A percentile compares a stretch with the other conserved stretches of the same genome.
phyloP scores from a whole-genome alignment of 139 green algal species.

The Limnomonas spitsbergensis region DNA sequence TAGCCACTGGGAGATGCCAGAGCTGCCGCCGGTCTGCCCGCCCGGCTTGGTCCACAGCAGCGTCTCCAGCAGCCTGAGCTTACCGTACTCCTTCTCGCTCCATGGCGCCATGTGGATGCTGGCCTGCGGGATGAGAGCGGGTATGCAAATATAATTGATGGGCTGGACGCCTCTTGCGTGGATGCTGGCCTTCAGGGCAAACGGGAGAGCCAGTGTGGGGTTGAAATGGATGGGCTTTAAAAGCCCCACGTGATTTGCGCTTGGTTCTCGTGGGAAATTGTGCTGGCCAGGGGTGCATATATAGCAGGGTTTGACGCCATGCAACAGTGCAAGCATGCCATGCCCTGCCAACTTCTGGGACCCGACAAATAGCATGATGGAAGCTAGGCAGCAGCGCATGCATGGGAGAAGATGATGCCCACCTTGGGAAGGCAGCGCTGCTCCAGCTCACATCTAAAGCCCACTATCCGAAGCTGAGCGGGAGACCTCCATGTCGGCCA shows the following conservation, averaged over 20 bases:
- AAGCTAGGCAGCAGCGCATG: background rate
- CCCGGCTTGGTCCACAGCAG: background rate
- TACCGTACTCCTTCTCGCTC: background rate
- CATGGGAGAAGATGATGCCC: background rate
- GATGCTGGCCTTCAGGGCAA: background rate
- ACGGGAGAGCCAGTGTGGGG: too few relatives aligned
- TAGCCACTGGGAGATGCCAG: background rate
- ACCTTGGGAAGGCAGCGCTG: background rate
- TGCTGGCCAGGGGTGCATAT: too few relatives aligned
- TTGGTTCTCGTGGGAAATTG: too few relatives aligned
- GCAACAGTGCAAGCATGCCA: background rate
- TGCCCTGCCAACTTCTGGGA: background rate
- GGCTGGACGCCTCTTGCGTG: too few relatives aligned
- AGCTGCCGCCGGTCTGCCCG: background rate
- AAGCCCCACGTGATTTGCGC: background rate
- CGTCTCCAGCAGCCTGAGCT: constrained; percentile 1
- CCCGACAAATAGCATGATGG: background rate
- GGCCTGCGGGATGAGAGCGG: too few relatives aligned
- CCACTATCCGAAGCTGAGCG: background rate
- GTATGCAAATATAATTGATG: background rate
- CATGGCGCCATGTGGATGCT: background rate
- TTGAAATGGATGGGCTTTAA: background rate
- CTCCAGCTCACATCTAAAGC: background rate
- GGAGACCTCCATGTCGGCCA: constrained; percentile 4
- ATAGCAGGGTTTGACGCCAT: background rate